Conservation (phyloP, 75 land plant genomes). For the Picea sitchensis region DNA sequence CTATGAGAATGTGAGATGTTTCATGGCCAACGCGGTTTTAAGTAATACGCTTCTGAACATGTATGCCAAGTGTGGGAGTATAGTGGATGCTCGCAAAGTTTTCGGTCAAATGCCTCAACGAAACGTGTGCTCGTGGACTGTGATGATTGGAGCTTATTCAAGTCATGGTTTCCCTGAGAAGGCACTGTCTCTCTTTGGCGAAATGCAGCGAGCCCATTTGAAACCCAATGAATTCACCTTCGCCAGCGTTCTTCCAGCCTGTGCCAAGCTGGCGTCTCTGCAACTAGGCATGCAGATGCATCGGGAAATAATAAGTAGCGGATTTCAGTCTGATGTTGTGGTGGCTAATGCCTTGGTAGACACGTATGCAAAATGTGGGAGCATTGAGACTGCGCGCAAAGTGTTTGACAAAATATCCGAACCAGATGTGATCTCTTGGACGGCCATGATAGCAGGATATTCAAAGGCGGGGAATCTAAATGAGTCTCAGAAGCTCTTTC, state of each 20-base stretch:
- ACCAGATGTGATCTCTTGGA: slow-evolving; percentile 18
- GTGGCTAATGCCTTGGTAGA: slow-evolving; percentile 30
- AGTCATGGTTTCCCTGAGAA: background rate
- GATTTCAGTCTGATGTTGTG: slow-evolving; percentile 21
- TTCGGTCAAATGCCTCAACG: background rate
- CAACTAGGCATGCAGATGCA: background rate
- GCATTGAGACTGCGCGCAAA: slow-evolving; percentile 20
- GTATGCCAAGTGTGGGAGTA: background rate
- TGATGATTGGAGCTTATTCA: background rate
- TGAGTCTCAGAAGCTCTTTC: background rate
- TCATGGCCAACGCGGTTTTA: too few relatives aligned
- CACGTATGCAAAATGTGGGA: slow-evolving; percentile 35
- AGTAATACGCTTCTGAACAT: background rate
- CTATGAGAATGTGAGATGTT: slow-evolving; percentile 16
- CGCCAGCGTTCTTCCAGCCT: background rate
- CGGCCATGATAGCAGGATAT: slow-evolving; percentile 16
- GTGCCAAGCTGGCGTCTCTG: background rate
- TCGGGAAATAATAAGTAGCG: background rate
- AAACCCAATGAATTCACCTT: background rate
- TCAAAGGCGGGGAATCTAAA: background rate
- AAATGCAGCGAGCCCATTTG: background rate
- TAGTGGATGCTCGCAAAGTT: background rate
- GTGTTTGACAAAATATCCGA: slow-evolving; percentile 16
- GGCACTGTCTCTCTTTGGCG: background rate
- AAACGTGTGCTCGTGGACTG: background rate